Conservation (phyloP, 1,284 basidiomycete species). For the Pascua sp. region DNA sequence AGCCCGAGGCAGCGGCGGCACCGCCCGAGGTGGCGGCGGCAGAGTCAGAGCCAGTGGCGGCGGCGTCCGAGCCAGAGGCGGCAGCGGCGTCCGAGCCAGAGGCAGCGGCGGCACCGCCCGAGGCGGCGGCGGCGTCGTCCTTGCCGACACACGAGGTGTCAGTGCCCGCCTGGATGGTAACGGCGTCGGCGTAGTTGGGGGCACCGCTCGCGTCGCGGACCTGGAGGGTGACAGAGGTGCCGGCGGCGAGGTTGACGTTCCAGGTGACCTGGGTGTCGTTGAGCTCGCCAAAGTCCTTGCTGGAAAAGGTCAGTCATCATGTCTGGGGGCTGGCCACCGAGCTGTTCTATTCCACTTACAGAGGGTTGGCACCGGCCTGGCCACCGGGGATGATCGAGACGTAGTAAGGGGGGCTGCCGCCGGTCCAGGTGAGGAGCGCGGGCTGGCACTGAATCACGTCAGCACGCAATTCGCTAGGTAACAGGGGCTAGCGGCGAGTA, state of each 20-base stretch:
- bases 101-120: conserved; percentile 4
- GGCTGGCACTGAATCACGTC: conserved; percentile 37
- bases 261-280: conserved; percentile 59
- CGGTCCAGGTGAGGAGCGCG: conserved; percentile 56
- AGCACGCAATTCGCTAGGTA: neutral
- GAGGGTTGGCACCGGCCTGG: conserved; percentile 57
- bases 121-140: conserved; percentile 1
- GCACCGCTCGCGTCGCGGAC: conserved; percentile 36
- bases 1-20: conserved; percentile 9
- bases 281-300: conserved; percentile 29
- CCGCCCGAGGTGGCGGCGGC: conserved; percentile 4
- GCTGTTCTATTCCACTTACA: conserved; percentile 43
- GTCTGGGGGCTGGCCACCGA: neutral
- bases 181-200: conserved; percentile 30
- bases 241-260: conserved; percentile 58
- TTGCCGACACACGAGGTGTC: conserved; percentile 22
- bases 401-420: conserved; percentile 62
- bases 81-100: conserved; percentile 4
- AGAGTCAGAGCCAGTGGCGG: conserved; percentile 4
- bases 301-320: neutral
- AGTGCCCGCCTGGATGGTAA: conserved; percentile 19
- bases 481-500: neutral
- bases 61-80: conserved; percentile 5
- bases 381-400: conserved; percentile 66
- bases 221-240: conserved; percentile 48